Percentiles rank a stretch among this genome's conserved stretches.
Conservation (phyloP, 768 basidiomycete species). For the Hemileccinum rubropunctum region DNA sequence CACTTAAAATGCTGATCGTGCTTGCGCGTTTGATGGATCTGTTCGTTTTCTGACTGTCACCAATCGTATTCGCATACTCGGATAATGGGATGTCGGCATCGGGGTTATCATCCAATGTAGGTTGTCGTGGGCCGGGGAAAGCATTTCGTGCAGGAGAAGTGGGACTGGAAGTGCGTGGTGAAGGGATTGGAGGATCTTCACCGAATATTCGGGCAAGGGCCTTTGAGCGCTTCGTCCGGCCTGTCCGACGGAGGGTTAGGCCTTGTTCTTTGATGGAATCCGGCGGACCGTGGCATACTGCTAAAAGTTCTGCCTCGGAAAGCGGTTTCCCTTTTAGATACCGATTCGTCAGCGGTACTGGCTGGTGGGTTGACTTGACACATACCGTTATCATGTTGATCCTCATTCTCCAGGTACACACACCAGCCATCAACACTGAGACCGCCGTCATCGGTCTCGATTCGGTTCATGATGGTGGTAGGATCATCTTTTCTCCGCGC, state of each 20-base stretch:
- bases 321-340: conserved; percentile 59
- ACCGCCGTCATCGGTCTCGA: conserved; percentile 70
- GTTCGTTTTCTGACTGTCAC: conserved; percentile 25
- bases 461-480: conserved; percentile 47
- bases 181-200: conserved; percentile 36
- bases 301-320: conserved; percentile 75
- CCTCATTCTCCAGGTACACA: conserved; percentile 65
- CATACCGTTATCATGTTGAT: conserved; percentile 53
- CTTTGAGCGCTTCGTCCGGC: conserved; percentile 40
- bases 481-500: conserved; percentile 42
- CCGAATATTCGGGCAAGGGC: conserved; percentile 47
- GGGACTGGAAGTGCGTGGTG: conserved; percentile 33
- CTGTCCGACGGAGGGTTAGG: conserved; percentile 64
- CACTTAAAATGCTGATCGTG: conserved; percentile 90
- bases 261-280: conserved; percentile 80
- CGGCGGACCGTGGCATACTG: conserved; percentile 78
- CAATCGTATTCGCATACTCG: conserved; percentile 28
- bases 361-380: background rate
- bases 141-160: conserved; percentile 28
- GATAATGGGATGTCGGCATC: conserved; percentile 33
- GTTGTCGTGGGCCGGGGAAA: conserved; percentile 14
- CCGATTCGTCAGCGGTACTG: background rate
- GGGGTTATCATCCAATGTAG: conserved; percentile 35
- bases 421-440: conserved; percentile 89
- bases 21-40: conserved; percentile 75